These are phyloP conservation scores for Quercus robur DNA, from an alignment of 306 rosid genomes.

Conservation along the genomic window DNA sequence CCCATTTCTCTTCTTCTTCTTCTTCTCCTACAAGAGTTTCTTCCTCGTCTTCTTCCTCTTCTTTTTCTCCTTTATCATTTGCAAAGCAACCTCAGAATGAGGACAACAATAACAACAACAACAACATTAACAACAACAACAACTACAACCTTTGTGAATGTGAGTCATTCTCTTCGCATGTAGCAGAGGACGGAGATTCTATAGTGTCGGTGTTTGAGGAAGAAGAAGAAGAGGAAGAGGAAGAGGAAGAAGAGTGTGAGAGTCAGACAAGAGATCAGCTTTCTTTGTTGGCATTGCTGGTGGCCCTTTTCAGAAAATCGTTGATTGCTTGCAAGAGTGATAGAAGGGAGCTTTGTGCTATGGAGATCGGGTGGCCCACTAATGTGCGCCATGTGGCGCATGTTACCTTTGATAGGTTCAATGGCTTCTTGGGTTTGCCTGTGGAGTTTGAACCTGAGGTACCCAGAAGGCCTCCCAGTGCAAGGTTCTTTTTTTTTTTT, in stretches of 20 bases:
- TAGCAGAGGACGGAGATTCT: slow-evolving; percentile 24
- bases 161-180: slow-evolving; percentile 21
- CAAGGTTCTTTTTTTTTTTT: slow-evolving; percentile 48
- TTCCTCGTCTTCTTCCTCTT: slow-evolving; percentile 35
- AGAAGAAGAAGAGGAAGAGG: slow-evolving; percentile 7
- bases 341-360: slow-evolving; percentile 39
- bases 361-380: slow-evolving; percentile 83
- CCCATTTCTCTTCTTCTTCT: slow-evolving; percentile 38
- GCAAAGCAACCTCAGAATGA: slow-evolving; percentile 17
- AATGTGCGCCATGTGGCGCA: slow-evolving; percentile 92
- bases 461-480: slow-evolving; percentile 91
- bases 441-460: slow-evolving; percentile 86
- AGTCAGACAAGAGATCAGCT: slow-evolving; percentile 40
- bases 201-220: slow-evolving; percentile 21
- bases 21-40: slow-evolving; percentile 36
- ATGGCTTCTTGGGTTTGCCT: slow-evolving; percentile 96
- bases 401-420: slow-evolving; percentile 89
- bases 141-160: slow-evolving; percentile 7
- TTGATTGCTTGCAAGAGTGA: slow-evolving; percentile 48
- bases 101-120: slow-evolving; percentile 17
- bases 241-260: slow-evolving; percentile 23
- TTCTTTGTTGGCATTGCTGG: slow-evolving; percentile 46
- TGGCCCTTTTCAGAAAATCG: slow-evolving; percentile 66
- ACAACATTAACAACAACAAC: not conserved
- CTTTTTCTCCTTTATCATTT: slow-evolving; percentile 9